A percentile compares a stretch with the other conserved stretches of the same genome.
Evolutionary conservation across 1,284 basidiomycete genomes (phyloP).

Genomic region (Hypsizygus ulmarius): DNA sequence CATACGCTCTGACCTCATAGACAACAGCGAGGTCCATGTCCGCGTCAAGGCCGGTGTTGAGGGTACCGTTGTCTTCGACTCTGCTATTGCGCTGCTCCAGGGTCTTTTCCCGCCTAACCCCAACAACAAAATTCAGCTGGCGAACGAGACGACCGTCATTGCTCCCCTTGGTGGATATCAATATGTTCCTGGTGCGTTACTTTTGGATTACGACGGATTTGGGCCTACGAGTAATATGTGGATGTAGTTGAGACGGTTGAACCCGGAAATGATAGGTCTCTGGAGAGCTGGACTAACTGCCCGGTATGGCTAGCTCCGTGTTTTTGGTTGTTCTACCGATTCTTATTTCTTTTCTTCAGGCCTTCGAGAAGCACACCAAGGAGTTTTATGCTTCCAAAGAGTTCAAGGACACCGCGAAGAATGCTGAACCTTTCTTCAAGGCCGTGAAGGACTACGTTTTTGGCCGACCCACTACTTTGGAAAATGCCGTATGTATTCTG

Average conservation of each 20-base stretch:
- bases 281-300: constrained; percentile 85
- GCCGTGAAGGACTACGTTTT: constrained; percentile 66
- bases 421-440: constrained; percentile 64
- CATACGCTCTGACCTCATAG: constrained; percentile 63
- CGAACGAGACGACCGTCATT: constrained; percentile 71
- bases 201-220: constrained; percentile 2
- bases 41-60: constrained; percentile 83
- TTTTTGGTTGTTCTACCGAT: neutral
- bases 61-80: constrained; percentile 82
- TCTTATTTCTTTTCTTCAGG: constrained; percentile 31
- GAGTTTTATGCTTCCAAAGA: constrained; percentile 55
- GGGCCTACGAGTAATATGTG: constrained; percentile 16
- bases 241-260: constrained; percentile 75
- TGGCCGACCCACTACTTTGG: constrained; percentile 60
- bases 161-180: constrained; percentile 85
- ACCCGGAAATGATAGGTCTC: constrained; percentile 75
- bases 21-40: constrained; percentile 69
- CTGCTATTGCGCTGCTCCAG: constrained; percentile 73
- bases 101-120: constrained; percentile 76
- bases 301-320: constrained; percentile 48
- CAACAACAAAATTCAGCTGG: constrained; percentile 67
- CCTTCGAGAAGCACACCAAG: constrained; percentile 61
- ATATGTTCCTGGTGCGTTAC: constrained; percentile 63
- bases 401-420: constrained; percentile 60
- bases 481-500: constrained; percentile 59